A percentile compares a stretch with the other conserved stretches of the same genome.
phyloP scores from a whole-genome alignment of 306 rosid genomes.

The Begonia loranthoides region DNA sequence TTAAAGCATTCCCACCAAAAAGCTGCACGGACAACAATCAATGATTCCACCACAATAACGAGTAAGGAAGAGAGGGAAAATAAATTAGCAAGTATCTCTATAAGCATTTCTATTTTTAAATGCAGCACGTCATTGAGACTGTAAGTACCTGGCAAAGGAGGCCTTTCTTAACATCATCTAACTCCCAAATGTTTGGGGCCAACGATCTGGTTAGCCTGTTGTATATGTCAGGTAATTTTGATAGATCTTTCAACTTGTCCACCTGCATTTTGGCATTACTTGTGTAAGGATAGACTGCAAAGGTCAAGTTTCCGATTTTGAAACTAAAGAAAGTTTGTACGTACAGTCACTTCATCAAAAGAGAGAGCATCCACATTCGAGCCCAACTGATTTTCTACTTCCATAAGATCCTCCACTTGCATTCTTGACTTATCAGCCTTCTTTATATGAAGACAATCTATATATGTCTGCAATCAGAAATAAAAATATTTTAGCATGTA shows the following conservation, averaged over 20 bases:
- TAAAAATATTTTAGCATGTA: conserved; percentile 3
- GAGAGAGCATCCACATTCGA: conserved; percentile 30
- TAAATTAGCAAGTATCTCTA: too few relatives aligned
- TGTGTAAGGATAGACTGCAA: conserved; percentile 7
- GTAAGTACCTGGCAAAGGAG: conserved; percentile 84
- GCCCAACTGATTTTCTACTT: conserved; percentile 25
- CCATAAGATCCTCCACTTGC: conserved; percentile 56
- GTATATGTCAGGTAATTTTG: conserved; percentile 72
- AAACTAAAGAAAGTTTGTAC: not conserved
- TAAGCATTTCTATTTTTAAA: too few relatives aligned
- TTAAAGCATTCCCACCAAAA: conserved; percentile 88
- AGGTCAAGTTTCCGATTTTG: too few relatives aligned
- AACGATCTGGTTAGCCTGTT: conserved; percentile 75
- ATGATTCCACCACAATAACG: not conserved
- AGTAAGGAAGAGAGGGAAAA: too few relatives aligned
- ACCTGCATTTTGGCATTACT: conserved; percentile 35
- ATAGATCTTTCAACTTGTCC: conserved; percentile 63
- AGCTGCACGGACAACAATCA: conserved; percentile 35
- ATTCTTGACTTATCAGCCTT: conserved; percentile 84
- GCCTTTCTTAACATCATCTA: conserved; percentile 91
- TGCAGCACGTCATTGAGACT: not conserved
- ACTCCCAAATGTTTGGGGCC: conserved; percentile 98
- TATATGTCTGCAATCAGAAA: conserved; percentile 56
- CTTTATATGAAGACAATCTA: conserved; percentile 91
- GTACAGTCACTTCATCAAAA: conserved; percentile 60